Percentiles rank a stretch among this genome's conserved stretches.
These are phyloP conservation scores for Boletellus deceptivus DNA, from an alignment of 1,284 basidiomycete genomes.

Conservation along the genomic window DNA sequence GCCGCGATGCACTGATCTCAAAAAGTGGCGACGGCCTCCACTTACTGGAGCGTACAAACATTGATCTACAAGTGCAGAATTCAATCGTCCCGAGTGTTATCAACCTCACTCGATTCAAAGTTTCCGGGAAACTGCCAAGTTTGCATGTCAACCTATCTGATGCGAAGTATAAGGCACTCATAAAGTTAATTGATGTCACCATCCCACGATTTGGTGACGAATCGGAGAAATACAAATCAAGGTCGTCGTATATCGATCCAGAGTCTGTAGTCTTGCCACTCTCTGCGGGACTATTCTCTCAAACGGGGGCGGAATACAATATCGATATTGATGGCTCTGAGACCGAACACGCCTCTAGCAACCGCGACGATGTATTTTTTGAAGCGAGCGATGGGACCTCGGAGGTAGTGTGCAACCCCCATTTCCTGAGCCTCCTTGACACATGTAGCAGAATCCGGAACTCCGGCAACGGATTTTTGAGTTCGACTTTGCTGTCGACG, in stretches of 20 bases:
- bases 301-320: constrained; percentile 59
- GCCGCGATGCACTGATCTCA: constrained; percentile 72
- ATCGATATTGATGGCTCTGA: constrained; percentile 63
- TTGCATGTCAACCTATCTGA: constrained; percentile 96
- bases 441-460: constrained; percentile 45
- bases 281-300: constrained; percentile 53
- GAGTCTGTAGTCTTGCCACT: constrained; percentile 47
- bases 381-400: constrained; percentile 69
- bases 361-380: constrained; percentile 64
- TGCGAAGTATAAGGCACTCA: constrained; percentile 91
- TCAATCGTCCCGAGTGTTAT: constrained; percentile 90
- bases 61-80: constrained; percentile 89
- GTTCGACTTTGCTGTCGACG: constrained; percentile 87
- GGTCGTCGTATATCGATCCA: constrained; percentile 24
- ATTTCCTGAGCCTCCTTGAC: constrained; percentile 13
- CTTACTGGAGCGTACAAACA: constrained; percentile 90
- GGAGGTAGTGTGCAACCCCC: constrained; percentile 44
- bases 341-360: constrained; percentile 39
- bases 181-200: constrained; percentile 90
- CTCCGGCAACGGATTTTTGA: constrained; percentile 86
- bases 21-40: constrained; percentile 68
- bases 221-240: constrained; percentile 28
- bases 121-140: constrained; percentile 87
- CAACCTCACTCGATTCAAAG: constrained; percentile 87
- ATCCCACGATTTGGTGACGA: constrained; percentile 82